phyloP scores from a whole-genome alignment of 2,329 filamentous ascomycete species.

The Sporothrix mexicana region DNA sequence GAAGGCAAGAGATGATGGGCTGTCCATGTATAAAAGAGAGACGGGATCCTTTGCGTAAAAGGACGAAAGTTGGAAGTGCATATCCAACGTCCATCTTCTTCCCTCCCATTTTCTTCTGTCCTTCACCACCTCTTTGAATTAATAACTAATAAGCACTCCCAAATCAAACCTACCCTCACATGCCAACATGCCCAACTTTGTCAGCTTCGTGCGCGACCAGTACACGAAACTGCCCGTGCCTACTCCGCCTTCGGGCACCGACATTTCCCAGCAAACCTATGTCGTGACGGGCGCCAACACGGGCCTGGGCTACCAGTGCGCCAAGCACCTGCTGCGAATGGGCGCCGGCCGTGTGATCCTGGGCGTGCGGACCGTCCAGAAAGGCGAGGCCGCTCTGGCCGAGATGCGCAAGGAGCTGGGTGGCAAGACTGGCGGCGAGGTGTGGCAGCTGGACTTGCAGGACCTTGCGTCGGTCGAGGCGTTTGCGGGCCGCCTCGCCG shows the following conservation, averaged over 20 bases:
- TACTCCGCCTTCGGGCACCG: neutral
- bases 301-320: conserved; percentile 47
- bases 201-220: conserved; percentile 21
- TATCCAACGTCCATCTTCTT: conserved; percentile 3
- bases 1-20: neutral
- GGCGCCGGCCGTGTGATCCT: conserved; percentile 45
- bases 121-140: no score
- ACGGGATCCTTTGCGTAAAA: neutral
- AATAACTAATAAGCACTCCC: no score
- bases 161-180: no score
- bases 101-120: no score
- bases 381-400: conserved; percentile 47
- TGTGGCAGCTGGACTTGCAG: conserved; percentile 35
- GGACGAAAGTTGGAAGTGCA: neutral
- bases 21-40: conserved; percentile 7
- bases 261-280: conserved; percentile 39
- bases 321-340: conserved; percentile 44
- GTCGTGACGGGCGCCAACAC: conserved; percentile 47
- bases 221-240: conserved; percentile 2
- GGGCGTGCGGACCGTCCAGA: conserved; percentile 42
- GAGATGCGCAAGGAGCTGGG: conserved; percentile 41
- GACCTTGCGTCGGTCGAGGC: conserved; percentile 27
- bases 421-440: conserved; percentile 11
- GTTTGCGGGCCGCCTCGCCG: conserved; percentile 28
- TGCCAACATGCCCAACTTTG: no score